Base-by-base conservation (phyloP, 176 grass and related monocot genomes). In the Ensete glaucum region DNA sequence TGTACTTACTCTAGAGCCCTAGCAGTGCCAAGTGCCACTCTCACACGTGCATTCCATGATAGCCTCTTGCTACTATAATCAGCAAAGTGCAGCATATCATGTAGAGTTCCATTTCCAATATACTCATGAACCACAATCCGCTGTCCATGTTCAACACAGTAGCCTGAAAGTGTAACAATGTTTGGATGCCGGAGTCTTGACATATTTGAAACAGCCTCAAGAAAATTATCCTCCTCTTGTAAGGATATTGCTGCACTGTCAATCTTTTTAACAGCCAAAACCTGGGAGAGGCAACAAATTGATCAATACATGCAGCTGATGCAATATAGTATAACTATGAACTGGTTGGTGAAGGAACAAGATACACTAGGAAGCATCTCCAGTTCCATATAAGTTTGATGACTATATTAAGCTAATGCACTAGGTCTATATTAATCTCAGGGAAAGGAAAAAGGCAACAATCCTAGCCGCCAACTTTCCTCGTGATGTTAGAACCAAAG, bases 1-100 rank as follows among this genome's bases (percentile, higher is more conserved):
- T 23, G 21, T 50, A 85, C 90, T 83, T 93, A 98, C 94, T 93
- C 94, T 43, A 98, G 72, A 76, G 94, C 94, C 83, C 87, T 86
- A 20, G 93, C 88, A 82, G 92, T 88, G 53, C 93, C 94, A 82
- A 97, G 87, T 71, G 94, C 94, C 81, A 93, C 84, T 79, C 83
- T 88, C 76, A 97, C 81, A 12, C 94, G 87, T 84, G 88, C 75
- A 90, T 97, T 93, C 94, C 94, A 97, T 53, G 93, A 88, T 69
- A 97, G 83, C 78, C 74, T 77, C 74, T 85, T 96, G 73, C 82
- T 84, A 57, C 81, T 76, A 25, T 65, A 67, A 85, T 79, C 75
- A 22, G 77, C 80, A 86, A 97, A 93, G 53, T 74, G 72, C 67
- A 97, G 75, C 80, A 88, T 78, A 78, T 90, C 87, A 65, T 93